Percentiles rank a stretch among this genome's conserved stretches.
phyloP scores from a whole-genome alignment of 2,329 filamentous ascomycete species.

The Dactylonectria estremocensis region DNA sequence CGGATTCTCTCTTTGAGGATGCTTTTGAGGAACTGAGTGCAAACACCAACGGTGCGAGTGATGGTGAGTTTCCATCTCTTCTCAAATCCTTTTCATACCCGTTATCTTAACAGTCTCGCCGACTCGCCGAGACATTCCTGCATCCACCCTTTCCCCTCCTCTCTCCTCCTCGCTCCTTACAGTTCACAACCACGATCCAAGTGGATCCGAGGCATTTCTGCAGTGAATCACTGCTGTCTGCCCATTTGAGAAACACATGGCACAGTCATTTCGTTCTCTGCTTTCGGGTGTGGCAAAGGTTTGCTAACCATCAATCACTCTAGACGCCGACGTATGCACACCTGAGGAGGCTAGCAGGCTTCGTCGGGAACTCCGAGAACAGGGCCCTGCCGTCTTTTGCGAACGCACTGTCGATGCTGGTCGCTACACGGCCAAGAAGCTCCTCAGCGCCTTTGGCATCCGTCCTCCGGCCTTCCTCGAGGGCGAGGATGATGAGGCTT shows the following conservation, averaged over 20 bases:
- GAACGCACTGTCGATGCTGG: slow-evolving; percentile 78
- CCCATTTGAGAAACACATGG: slow-evolving; percentile 10
- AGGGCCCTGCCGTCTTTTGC: slow-evolving; percentile 86
- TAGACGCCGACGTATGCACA: slow-evolving; percentile 70
- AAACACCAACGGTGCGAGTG: slow-evolving; percentile 61
- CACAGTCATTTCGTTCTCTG: slow-evolving; percentile 6
- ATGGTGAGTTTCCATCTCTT: slow-evolving; percentile 58
- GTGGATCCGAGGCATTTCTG: slow-evolving; percentile 29
- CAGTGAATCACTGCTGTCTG: slow-evolving; percentile 4
- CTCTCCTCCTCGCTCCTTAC: background rate
- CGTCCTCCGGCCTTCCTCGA: slow-evolving; percentile 81
- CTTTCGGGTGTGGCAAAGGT: slow-evolving; percentile 20
- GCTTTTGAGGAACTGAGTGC: slow-evolving; percentile 71
- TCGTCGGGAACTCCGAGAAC: slow-evolving; percentile 78
- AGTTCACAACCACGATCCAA: slow-evolving; percentile 25
- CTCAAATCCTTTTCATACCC: slow-evolving; percentile 26
- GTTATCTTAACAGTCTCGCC: background rate
- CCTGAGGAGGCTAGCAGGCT: slow-evolving; percentile 78
- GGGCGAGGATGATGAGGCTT: slow-evolving; percentile 76
- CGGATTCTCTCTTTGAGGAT: slow-evolving; percentile 76
- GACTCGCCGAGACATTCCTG: slow-evolving; percentile 22
- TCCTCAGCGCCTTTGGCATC: slow-evolving; percentile 90
- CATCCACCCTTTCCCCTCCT: background rate
- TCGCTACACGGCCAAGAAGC: slow-evolving; percentile 82
- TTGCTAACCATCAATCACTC: slow-evolving; percentile 18